These are phyloP conservation scores for Maudiozyma pseudohumilis DNA, from an alignment of 805 yeast species.

Conservation along the genomic window DNA sequence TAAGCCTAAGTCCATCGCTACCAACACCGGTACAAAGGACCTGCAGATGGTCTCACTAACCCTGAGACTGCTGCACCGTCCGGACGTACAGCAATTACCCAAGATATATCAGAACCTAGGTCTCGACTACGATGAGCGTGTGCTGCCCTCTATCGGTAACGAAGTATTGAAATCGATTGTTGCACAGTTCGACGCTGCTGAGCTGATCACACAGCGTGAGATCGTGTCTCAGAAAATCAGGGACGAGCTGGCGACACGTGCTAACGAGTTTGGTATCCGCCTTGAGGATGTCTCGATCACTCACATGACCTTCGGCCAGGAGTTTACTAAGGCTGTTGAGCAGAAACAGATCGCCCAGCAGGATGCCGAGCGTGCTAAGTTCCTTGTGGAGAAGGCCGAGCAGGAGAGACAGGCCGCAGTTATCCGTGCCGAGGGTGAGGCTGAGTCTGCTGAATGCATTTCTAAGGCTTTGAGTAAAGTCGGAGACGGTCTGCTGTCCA, in stretches of 20 bases:
- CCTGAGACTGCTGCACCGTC: conserved; percentile 86
- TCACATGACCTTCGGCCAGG: conserved; percentile 93
- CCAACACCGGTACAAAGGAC: conserved; percentile 95
- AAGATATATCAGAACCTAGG: conserved; percentile 85
- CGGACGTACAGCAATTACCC: conserved; percentile 78
- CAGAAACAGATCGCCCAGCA: conserved; percentile 99
- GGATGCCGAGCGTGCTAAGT: conserved; percentile 95
- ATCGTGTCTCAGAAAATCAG: conserved; percentile 83
- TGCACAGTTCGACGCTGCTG: conserved; percentile 94
- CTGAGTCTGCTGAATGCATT: conserved; percentile 93
- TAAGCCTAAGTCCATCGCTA: conserved; percentile 85
- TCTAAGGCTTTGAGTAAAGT: conserved; percentile 87
- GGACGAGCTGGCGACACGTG: conserved; percentile 73
- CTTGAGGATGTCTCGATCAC: conserved; percentile 96
- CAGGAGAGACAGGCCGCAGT: conserved; percentile 93
- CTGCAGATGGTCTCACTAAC: conserved; percentile 92
- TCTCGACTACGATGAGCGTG: conserved; percentile 89
- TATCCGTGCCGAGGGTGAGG: conserved; percentile 98
- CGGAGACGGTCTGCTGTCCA: conserved; percentile 89
- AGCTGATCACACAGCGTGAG: conserved; percentile 94
- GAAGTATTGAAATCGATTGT: conserved; percentile 84
- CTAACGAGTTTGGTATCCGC: conserved; percentile 78
- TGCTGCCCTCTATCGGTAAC: conserved; percentile 84
- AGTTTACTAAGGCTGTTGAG: conserved; percentile 96
- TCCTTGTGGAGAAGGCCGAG: conserved; percentile 88